Base-by-base conservation (phyloP, 2,329 filamentous ascomycete genomes). In the Remersonia thermophila region DNA sequence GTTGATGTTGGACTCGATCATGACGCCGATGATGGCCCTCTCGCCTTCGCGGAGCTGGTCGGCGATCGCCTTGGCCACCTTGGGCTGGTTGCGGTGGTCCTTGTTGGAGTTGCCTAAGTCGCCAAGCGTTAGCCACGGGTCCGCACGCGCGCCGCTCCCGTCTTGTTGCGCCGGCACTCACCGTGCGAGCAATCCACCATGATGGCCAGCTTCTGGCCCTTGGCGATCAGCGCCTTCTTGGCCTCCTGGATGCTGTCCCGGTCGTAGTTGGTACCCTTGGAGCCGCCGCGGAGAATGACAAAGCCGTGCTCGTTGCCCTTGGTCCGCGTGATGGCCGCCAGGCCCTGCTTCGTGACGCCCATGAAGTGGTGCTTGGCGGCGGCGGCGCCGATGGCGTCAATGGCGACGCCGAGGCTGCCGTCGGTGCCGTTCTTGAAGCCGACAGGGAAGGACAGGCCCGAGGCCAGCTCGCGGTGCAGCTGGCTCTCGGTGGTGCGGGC, bases 401-500 rank as follows among this genome's bases (percentile, higher is more conserved):
- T 93, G 14, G 89, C 87, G 14, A 96, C 87, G 18, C 76, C 77
- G 38, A 98, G 67, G 50, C 81, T 85, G 29, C 91, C 91, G 53
- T 98, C 91, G 16, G 91, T 98, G 43, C 91, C 91, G 62, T 98
- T 98, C 77, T 98, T 98, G 80, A 95, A 98, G 41, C 91, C 91
- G 48, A 98, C 87, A 15, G 91, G 91, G 80, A 95, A 96, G 39
- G 84, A 93, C 36, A 96, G 72, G 50, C 91, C 91, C 18, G 83
- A 93, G 4, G 91, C 91, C 44, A 98, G 75, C 66, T 98, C 91
- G 45, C 91, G 81, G 65, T 98, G 91, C 47, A 96, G 70, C 65
- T 98, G 91, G 38, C 83, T 91, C 66, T 98, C 91, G 33, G 91
- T 98, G 30, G 91, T 98, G 48, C 91, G 77, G 30, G 91, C 91